A percentile compares a stretch with the other conserved stretches of the same genome.
Evolutionary conservation across 106 monocot genomes (phyloP).

Genomic region (Acanthochlamys bracteata): DNA sequence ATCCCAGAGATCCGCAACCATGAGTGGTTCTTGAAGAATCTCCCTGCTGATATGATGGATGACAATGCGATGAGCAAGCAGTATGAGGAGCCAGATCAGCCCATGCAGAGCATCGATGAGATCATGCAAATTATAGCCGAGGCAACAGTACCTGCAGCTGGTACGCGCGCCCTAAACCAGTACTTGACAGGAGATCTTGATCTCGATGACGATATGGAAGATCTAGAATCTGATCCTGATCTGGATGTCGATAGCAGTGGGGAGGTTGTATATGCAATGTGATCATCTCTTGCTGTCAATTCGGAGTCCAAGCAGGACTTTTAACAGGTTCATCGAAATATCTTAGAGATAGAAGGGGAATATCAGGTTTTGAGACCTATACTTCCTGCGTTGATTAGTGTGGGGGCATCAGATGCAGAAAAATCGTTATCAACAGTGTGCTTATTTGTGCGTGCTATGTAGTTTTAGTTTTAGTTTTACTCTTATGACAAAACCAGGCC

Average conservation of each 20-base stretch:
- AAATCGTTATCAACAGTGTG: not conserved
- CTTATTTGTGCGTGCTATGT: not conserved
- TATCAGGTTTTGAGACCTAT: not conserved
- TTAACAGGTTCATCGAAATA: not conserved
- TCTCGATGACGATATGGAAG: constrained; percentile 70
- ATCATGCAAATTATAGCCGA: constrained; percentile 91
- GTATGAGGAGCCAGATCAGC: constrained; percentile 60
- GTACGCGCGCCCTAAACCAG: constrained; percentile 35
- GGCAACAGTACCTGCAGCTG: constrained; percentile 66
- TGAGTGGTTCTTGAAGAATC: constrained; percentile 68
- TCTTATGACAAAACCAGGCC: not conserved
- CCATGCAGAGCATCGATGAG: constrained; percentile 41
- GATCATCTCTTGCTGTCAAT: not conserved
- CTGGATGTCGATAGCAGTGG: constrained; percentile 81
- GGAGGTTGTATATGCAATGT: constrained; percentile 76
- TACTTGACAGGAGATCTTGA: constrained; percentile 38
- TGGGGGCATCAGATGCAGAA: not conserved
- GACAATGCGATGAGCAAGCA: constrained; percentile 35
- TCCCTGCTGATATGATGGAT: constrained; percentile 67
- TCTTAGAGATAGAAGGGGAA: not conserved
- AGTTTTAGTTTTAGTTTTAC: not conserved
- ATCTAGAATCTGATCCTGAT: constrained; percentile 67
- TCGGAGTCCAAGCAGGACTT: not conserved
- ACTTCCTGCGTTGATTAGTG: not conserved
- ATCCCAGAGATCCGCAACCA: constrained; percentile 68